Evolutionary conservation across 805 yeast species (phyloP), one percentile per base, ranked within the genome.

Genomic region (Candida fluviatilis): DNA sequence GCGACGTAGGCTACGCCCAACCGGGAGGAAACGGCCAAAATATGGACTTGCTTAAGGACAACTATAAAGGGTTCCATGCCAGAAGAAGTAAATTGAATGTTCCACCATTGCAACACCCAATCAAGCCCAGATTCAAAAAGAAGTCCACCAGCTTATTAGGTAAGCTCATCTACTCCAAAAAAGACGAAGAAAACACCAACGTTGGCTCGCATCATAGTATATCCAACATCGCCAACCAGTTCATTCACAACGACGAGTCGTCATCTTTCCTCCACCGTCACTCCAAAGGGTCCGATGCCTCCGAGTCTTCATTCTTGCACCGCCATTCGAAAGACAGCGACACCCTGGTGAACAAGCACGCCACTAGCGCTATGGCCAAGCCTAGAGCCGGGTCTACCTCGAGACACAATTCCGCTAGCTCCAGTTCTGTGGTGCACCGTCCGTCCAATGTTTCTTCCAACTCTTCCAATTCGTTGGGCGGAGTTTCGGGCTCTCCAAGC

Each of bases 41-140:
- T 12, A n/a, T 30, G 18, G 35, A 31, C 14, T 10, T 17, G 18
- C 28, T 51, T 17, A 49, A 47, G 30, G 54, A 47, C 23, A 52
- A 60, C 38, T 68, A 68, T 46, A 55, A 58, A 30, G 75, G 75
- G 4, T 67, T 69, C 51, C 75, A 69, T 45, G 58, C 60, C 11
- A 56, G 55, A 31, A 57, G 32, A 52, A 58, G 14, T 60, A 58
- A 6, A 46, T 47, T 14, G 54, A 63, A 64, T 13, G 52, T 66
- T 2, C 78, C 79, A 1, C 78, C 79, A 3, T 59, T 71, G 32
- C 46, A 57, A 16, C 73, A 66, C n/a, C 78, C 78, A 1, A 67
- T 74, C 19, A 73, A 71, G 43, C 78, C 78, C 0, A 60, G 63
- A 31, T 63, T 65, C 50, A 60, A 58, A 41, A 69, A 65, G 46